A percentile compares a stretch with the other conserved stretches of the same genome.
These are phyloP conservation scores for Caryopteris hybrid DNA, from an alignment of 305 asterid species.

Conservation along the genomic window DNA sequence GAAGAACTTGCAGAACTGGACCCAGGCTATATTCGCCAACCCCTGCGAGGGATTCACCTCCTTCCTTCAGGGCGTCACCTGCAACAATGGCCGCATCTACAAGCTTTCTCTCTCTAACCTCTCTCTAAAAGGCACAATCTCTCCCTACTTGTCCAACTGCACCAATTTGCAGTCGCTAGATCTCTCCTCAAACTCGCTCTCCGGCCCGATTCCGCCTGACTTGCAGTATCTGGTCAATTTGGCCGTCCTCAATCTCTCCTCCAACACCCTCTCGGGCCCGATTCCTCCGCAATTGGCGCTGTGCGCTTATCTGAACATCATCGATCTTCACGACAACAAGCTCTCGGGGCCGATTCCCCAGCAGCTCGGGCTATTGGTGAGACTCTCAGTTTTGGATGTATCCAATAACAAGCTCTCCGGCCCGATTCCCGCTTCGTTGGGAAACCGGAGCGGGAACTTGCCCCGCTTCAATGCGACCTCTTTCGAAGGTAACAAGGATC, in stretches of 20 bases:
- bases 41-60: conserved; percentile 74
- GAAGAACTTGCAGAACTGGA: conserved; percentile 67
- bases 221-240: conserved; percentile 57
- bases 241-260: conserved; percentile 74
- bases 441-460: conserved; percentile 54
- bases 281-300: conserved; percentile 58
- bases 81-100: conserved; percentile 85
- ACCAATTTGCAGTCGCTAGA: conserved; percentile 79
- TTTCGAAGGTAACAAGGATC: conserved; percentile 58
- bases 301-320: conserved; percentile 73
- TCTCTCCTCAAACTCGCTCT: conserved; percentile 62
- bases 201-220: conserved; percentile 73
- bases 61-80: conserved; percentile 67
- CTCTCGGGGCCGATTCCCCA: conserved; percentile 63
- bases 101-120: conserved; percentile 59
- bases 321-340: conserved; percentile 64
- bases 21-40: conserved; percentile 39
- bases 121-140: conserved; percentile 61
- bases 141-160: conserved; percentile 74
- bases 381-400: conserved; percentile 66
- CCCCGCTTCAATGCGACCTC: conserved; percentile 70
- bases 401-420: conserved; percentile 60
- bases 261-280: conserved; percentile 51
- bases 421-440: conserved; percentile 59
- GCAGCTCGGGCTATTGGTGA: conserved; percentile 55